phyloP scores from a whole-genome alignment of 371 early-diverging fungal genomes.

The Gilbertella persicaria region DNA sequence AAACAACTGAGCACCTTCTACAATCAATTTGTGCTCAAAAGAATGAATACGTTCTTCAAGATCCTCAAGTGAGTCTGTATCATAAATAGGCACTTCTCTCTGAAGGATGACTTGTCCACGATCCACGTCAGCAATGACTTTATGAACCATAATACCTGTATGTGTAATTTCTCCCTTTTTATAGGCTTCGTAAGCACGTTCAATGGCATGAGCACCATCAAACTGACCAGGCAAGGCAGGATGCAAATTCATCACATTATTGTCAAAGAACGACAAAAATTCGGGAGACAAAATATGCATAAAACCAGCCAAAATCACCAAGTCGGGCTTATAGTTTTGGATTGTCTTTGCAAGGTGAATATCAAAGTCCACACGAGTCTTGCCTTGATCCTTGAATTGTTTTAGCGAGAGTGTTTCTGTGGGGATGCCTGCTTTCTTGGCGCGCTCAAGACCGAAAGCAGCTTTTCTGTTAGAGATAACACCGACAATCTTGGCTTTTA shows the following conservation, averaged over 20 bases:
- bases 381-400: conserved; percentile 76
- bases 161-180: conserved; percentile 71
- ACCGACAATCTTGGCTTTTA: conserved; percentile 60
- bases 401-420: conserved; percentile 79
- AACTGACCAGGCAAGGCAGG: conserved; percentile 95
- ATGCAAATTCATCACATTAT: conserved; percentile 89
- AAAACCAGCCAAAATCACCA: conserved; percentile 94
- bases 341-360: conserved; percentile 78
- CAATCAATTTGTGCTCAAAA: conserved; percentile 86
- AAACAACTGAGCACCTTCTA: conserved; percentile 58
- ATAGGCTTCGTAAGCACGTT: conserved; percentile 87
- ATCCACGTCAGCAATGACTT: conserved; percentile 94
- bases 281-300: conserved; percentile 94
- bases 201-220: conserved; percentile 95
- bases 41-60: conserved; percentile 87
- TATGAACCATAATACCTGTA: conserved; percentile 97
- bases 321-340: conserved; percentile 60
- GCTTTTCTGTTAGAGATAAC: conserved; percentile 81
- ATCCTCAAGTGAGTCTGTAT: conserved; percentile 75
- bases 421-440: conserved; percentile 79
- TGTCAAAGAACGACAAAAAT: conserved; percentile 73
- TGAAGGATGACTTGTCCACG: conserved; percentile 86
- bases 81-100: conserved; percentile 73
- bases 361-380: conserved; percentile 88
- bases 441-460: conserved; percentile 87